Evolutionary conservation across 2,329 filamentous ascomycete species (phyloP).

Genomic region (Domatiomyces globalis): DNA sequence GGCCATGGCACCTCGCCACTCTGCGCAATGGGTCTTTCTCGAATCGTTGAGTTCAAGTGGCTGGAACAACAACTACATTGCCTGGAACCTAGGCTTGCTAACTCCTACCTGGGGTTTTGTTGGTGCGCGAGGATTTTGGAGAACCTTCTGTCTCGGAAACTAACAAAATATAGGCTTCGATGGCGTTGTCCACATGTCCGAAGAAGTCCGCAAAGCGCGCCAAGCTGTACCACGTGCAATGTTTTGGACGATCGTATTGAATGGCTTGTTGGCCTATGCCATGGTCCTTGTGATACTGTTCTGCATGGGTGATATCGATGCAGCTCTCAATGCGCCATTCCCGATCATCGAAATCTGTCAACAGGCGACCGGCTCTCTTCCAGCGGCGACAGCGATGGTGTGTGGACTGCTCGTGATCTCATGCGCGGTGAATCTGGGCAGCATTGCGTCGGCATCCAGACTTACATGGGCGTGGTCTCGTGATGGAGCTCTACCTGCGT

Average conservation of each 20-base stretch:
- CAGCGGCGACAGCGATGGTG: conserved; percentile 8
- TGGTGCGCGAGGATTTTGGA: conserved; percentile 16
- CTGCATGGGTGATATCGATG: conserved; percentile 17
- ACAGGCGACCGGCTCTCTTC: conserved; percentile 8
- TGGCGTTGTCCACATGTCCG: conserved; percentile 22
- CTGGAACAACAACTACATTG: conserved; percentile 23
- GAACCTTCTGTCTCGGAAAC: too few relatives aligned
- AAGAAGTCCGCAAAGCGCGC: conserved; percentile 25
- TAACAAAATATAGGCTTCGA: too few relatives aligned
- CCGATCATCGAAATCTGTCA: conserved; percentile 9
- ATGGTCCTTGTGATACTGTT: conserved; percentile 27
- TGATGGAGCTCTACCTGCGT: conserved; percentile 33
- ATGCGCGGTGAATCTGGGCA: conserved; percentile 6
- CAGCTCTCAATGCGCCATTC: conserved; percentile 2
- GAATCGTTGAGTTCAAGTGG: conserved; percentile 18
- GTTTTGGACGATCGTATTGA: conserved; percentile 23
- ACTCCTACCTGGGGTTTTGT: conserved; percentile 23
- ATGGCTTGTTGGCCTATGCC: conserved; percentile 23
- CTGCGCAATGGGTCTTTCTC: conserved; percentile 24
- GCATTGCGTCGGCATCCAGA: conserved; percentile 33
- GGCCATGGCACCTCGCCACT: conserved; percentile 21
- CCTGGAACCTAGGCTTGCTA: conserved; percentile 27
- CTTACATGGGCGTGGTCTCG: conserved; percentile 38
- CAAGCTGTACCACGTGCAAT: conserved; percentile 25
- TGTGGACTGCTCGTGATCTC: conserved; percentile 7